These are phyloP conservation scores for Stephania yunnanensis DNA, from an alignment of 164 flowering plant genomes.

Conservation along the genomic window DNA sequence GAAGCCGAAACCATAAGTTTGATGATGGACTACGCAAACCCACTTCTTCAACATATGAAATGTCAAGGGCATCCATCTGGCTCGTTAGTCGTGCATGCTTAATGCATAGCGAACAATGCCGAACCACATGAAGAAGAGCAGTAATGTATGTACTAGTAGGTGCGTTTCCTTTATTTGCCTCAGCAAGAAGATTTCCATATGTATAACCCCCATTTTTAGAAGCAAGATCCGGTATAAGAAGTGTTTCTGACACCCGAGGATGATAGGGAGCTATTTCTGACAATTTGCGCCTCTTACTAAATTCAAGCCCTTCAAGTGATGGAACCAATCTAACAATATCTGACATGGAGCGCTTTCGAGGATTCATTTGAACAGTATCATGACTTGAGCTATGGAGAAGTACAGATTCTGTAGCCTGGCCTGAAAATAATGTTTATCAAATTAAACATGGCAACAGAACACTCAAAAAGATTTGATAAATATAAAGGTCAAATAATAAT, in stretches of 20 bases:
- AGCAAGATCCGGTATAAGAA: slow-evolving; percentile 26
- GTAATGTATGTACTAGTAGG: slow-evolving; percentile 72
- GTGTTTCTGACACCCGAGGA: slow-evolving; percentile 24
- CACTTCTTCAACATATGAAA: slow-evolving; percentile 89
- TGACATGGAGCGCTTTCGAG: slow-evolving; percentile 61
- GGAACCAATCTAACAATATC: slow-evolving; percentile 68
- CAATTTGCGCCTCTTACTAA: slow-evolving; percentile 54
- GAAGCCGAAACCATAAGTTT: slow-evolving; percentile 87
- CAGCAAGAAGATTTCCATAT: slow-evolving; percentile 67
- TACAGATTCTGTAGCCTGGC: slow-evolving; percentile 43
- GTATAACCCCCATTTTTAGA: slow-evolving; percentile 46
- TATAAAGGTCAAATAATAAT: slow-evolving; percentile 8
- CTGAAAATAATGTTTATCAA: slow-evolving; percentile 33
- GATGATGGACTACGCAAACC: slow-evolving; percentile 69
- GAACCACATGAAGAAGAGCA: slow-evolving; percentile 84
- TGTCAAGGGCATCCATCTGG: slow-evolving; percentile 92
- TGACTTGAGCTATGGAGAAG: slow-evolving; percentile 21
- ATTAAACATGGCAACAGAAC: slow-evolving; percentile 8
- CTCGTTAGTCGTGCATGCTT: slow-evolving; percentile 91
- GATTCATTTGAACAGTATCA: slow-evolving; percentile 27
- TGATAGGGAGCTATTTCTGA: slow-evolving; percentile 24
- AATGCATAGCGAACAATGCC: slow-evolving; percentile 90
- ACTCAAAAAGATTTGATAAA: not conserved
- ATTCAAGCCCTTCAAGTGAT: slow-evolving; percentile 47
- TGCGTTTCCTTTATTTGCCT: slow-evolving; percentile 87